Evolutionary conservation across 1,284 basidiomycete genomes (phyloP).

Genomic region (Taiwanofungus camphoratus): DNA sequence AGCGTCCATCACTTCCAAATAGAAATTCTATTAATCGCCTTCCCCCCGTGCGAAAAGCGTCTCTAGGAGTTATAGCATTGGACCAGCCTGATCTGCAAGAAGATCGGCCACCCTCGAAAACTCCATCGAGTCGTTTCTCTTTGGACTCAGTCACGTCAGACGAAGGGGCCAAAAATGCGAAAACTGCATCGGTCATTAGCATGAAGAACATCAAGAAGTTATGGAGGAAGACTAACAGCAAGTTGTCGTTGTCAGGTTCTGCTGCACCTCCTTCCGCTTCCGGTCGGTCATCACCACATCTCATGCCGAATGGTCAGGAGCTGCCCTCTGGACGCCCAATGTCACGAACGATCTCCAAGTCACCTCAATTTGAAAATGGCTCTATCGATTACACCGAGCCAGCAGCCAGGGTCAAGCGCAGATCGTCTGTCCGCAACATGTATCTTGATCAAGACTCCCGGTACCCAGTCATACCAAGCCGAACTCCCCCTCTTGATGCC

Average conservation of each 20-base stretch:
- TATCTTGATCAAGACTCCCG: conserved; percentile 64
- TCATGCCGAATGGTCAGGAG: conserved; percentile 8
- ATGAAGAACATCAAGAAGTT: conserved; percentile 67
- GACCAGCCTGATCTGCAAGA: neutral
- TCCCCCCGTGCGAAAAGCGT: conserved; percentile 15
- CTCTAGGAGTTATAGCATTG: conserved; percentile 4
- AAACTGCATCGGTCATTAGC: conserved; percentile 41
- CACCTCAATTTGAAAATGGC: conserved; percentile 18
- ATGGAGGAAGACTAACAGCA: conserved; percentile 67
- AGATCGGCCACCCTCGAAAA: conserved; percentile 15
- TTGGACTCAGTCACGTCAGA: conserved; percentile 55
- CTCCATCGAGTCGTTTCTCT: conserved; percentile 64
- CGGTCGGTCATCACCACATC: conserved; percentile 26
- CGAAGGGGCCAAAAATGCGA: conserved; percentile 21
- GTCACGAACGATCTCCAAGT: conserved; percentile 20
- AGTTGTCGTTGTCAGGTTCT: conserved; percentile 29
- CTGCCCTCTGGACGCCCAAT: conserved; percentile 13
- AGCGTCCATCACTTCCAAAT: conserved; percentile 6
- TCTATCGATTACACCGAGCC: conserved; percentile 12
- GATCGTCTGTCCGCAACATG: conserved; percentile 36
- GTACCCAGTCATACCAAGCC: conserved; percentile 39
- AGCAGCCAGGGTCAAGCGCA: conserved; percentile 19
- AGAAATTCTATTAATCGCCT: conserved; percentile 10
- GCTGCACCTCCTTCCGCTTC: conserved; percentile 19
- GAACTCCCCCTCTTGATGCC: conserved; percentile 3